A percentile compares a stretch with the other conserved stretches of the same genome.
Conservation (phyloP, 1,284 basidiomycete genomes). For the Vanrija pseudolonga region DNA sequence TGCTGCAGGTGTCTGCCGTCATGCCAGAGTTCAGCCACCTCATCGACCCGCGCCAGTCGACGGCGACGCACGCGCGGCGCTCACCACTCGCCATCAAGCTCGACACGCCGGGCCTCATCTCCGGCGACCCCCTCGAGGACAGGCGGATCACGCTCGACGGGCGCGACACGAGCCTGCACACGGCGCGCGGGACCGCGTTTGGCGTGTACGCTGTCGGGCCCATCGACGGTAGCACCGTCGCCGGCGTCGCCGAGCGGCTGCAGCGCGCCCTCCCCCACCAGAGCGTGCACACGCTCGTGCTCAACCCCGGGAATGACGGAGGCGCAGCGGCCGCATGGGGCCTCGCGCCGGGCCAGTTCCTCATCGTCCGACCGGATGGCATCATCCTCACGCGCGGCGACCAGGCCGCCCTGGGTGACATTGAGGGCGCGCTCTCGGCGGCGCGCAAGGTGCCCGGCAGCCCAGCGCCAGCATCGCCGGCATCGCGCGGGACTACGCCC, state of each 20-base stretch:
- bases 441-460: background rate
- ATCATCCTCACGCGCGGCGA: slow-evolving; percentile 13
- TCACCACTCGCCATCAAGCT: slow-evolving; percentile 11
- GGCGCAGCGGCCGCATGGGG: slow-evolving; percentile 4
- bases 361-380: slow-evolving; percentile 17
- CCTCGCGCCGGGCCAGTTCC: slow-evolving; percentile 6
- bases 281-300: slow-evolving; percentile 1
- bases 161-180: slow-evolving; percentile 2
- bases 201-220: slow-evolving; percentile 9
- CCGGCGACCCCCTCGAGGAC: slow-evolving; percentile 17
- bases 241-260: background rate
- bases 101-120: background rate
- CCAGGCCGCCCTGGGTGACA: background rate
- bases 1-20: slow-evolving; percentile 11
- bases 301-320: slow-evolving; percentile 6
- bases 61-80: slow-evolving; percentile 13
- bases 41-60: slow-evolving; percentile 20
- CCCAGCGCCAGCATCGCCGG: background rate
- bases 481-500: too few species aligned
- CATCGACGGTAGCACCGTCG: background rate
- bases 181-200: slow-evolving; percentile 11
- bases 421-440: slow-evolving; percentile 4
- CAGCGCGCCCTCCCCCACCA: slow-evolving; percentile 12
- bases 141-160: slow-evolving; percentile 7
- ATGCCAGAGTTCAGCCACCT: slow-evolving; percentile 19